Evolutionary conservation across 2,329 filamentous ascomycete species (phyloP), one percentile per base, ranked within the genome.

Genomic region (Teratosphaeria destructans): DNA sequence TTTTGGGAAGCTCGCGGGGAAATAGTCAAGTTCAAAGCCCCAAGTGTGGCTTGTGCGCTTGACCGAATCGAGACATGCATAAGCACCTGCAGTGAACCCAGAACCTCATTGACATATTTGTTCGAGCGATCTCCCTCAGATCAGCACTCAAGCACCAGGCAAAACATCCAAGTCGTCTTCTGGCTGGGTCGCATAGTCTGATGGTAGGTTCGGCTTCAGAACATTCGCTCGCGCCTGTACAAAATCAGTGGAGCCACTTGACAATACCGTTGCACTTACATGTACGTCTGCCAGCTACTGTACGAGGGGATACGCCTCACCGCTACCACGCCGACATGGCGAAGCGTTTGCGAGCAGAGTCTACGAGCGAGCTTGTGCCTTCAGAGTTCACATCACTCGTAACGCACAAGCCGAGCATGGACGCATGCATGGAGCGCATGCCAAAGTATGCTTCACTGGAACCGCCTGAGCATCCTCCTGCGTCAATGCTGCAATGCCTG

Each of bases 401-500:
- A 29, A 55, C 43, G 32, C 35, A n/a, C 52, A 54, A 52, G 72
- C 74, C 61, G 10, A 49, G 59, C n/a, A 52, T 37, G 27, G 37
- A 52, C 23, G 54, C 64, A 47, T 4, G 16, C 11, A n/a, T 43
- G 16, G 35, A 49, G n/a, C 67, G 66, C 27, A 66, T 70, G 7
- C 64, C 72, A 61, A 80, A 80, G 64, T 76, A 78, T 61, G 70
- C 75, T 62, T 83, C 85, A 65, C 75, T 90, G 62, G 85, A 88
- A 19, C 63, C 4, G 2, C 34, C 64, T 64, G 64, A 53, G 49
- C 67, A 70, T 63, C 73, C 60, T 67, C 27, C 27, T 19, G 74
- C 55, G 23, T 10, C 53, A n/a, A 75, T 82, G 60, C 95, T 96
- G 83, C 84, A 79, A 74, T 97, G 93, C 77, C 84, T 83, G 23